Percentiles rank a stretch among this genome's conserved stretches.
These are phyloP conservation scores for Exophiala mesophila DNA, from an alignment of 2,329 filamentous ascomycete species.

Conservation along the genomic window DNA sequence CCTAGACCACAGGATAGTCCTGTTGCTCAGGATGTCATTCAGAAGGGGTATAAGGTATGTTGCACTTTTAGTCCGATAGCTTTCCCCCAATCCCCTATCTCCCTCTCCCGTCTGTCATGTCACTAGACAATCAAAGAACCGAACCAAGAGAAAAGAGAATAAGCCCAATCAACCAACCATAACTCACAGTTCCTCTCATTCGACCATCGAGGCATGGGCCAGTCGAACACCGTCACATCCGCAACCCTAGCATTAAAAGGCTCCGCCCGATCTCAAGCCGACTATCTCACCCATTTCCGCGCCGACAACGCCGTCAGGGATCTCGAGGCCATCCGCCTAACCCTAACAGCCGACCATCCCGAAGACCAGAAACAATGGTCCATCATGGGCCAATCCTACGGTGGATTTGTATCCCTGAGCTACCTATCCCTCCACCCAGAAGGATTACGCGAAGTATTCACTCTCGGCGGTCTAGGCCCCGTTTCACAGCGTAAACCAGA, in stretches of 20 bases:
- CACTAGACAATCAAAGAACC: too few species aligned
- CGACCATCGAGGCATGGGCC: slow-evolving; percentile 86
- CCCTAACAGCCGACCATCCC: slow-evolving; percentile 65
- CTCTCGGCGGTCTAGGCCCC: slow-evolving; percentile 78
- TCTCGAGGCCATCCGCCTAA: slow-evolving; percentile 76
- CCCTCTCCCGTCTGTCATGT: too few species aligned
- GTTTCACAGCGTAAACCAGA: slow-evolving; percentile 54
- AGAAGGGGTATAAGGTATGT: slow-evolving; percentile 71
- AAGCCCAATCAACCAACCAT: too few species aligned
- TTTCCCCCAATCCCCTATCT: too few species aligned
- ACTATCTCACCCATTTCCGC: slow-evolving; percentile 78
- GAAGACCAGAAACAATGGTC: slow-evolving; percentile 72
- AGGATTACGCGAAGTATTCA: slow-evolving; percentile 74
- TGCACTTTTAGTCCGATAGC: too few species aligned
- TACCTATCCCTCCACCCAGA: slow-evolving; percentile 64
- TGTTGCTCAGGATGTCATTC: slow-evolving; percentile 65
- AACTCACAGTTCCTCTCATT: slow-evolving; percentile 58
- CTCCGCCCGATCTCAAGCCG: slow-evolving; percentile 60
- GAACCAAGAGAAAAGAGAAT: too few species aligned
- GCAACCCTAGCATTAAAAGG: slow-evolving; percentile 64
- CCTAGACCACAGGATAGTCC: slow-evolving; percentile 64
- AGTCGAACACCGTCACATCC: slow-evolving; percentile 74
- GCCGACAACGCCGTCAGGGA: slow-evolving; percentile 88
- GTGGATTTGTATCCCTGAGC: slow-evolving; percentile 77
- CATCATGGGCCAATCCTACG: slow-evolving; percentile 85